Evolutionary conservation across 306 rosid species (phyloP).

Genomic region (Inga oerstediana): DNA sequence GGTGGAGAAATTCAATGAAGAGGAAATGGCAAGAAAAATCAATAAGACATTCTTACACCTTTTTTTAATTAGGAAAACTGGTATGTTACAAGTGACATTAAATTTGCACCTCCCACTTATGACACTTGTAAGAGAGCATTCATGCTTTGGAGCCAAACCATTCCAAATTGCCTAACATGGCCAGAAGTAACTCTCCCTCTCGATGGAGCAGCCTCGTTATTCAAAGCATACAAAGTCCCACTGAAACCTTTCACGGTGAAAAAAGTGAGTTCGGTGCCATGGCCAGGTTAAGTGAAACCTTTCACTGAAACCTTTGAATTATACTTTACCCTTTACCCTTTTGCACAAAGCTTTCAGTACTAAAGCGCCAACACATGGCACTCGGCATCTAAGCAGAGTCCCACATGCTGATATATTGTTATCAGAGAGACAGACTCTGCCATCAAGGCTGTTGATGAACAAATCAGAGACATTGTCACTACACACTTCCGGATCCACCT

Average conservation of each 20-base stretch:
- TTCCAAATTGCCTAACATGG: not conserved
- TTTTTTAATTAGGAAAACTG: no score
- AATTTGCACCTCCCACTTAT: no score
- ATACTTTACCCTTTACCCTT: not conserved
- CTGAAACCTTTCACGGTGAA: not conserved
- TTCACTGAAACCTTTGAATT: no score
- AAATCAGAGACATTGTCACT: constrained; percentile 39
- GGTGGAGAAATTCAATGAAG: no score
- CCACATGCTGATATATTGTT: constrained; percentile 40
- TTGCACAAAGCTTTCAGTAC: not conserved
- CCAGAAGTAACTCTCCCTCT: constrained; percentile 21
- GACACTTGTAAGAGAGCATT: no score
- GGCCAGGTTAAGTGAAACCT: not conserved
- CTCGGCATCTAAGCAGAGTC: not conserved
- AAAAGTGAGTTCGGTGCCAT: not conserved
- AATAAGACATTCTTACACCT: no score
- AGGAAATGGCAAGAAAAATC: no score
- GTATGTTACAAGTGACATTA: no score
- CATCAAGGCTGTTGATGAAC: constrained; percentile 33
- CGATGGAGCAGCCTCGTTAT: constrained; percentile 23
- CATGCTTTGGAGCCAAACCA: no score
- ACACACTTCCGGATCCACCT: constrained; percentile 21
- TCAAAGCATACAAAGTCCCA: not conserved
- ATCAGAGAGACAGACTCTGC: constrained; percentile 40
- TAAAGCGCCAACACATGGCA: not conserved